A percentile compares a stretch with the other conserved stretches of the same genome.
These are phyloP conservation scores for Lasiosphaeria hispida DNA, from an alignment of 495 filamentous ascomycete species.

Conservation along the genomic window DNA sequence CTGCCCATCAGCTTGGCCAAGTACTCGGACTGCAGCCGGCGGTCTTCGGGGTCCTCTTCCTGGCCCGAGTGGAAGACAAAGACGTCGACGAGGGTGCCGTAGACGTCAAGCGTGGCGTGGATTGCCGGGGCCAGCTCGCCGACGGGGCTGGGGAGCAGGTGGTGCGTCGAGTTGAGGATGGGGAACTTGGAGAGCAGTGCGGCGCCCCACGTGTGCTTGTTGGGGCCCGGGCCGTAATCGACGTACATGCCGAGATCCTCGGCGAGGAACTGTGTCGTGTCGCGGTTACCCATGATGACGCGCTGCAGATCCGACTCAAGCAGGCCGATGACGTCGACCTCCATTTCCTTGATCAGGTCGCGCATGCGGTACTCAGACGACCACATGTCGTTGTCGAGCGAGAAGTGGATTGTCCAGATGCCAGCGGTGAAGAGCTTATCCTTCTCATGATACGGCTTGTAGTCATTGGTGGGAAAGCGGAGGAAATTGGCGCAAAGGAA, in stretches of 20 bases:
- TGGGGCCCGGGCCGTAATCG: constrained; percentile 94
- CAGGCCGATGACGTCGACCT: constrained; percentile 91
- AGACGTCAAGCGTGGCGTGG: constrained; percentile 89
- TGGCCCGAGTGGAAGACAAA: constrained; percentile 99
- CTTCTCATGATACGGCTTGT: constrained; percentile 82
- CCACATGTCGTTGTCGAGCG: constrained; percentile 99
- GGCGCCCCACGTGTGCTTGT: constrained; percentile 98
- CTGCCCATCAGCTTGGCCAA: constrained; percentile 84
- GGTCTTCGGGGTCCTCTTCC: constrained; percentile 94
- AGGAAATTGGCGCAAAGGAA: constrained; percentile 79
- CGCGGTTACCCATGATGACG: constrained; percentile 99
- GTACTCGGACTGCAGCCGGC: constrained; percentile 83
- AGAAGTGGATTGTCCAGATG: constrained; percentile 99
- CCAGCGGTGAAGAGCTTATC: constrained; percentile 85
- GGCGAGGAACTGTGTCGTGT: constrained; percentile 91
- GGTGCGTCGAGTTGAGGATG: constrained; percentile 94
- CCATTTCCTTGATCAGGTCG: constrained; percentile 85
- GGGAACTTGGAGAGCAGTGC: constrained; percentile 96
- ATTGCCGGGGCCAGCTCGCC: constrained; percentile 97
- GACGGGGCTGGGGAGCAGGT: constrained; percentile 86
- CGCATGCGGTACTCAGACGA: constrained; percentile 91
- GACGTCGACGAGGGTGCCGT: constrained; percentile 86
- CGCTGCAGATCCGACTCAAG: constrained; percentile 93
- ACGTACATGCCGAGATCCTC: constrained; percentile 98
- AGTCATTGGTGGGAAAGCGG: constrained; percentile 93